Evolutionary conservation across 208 protist species (phyloP).

Genomic region (Trypanosoma boissoni): DNA sequence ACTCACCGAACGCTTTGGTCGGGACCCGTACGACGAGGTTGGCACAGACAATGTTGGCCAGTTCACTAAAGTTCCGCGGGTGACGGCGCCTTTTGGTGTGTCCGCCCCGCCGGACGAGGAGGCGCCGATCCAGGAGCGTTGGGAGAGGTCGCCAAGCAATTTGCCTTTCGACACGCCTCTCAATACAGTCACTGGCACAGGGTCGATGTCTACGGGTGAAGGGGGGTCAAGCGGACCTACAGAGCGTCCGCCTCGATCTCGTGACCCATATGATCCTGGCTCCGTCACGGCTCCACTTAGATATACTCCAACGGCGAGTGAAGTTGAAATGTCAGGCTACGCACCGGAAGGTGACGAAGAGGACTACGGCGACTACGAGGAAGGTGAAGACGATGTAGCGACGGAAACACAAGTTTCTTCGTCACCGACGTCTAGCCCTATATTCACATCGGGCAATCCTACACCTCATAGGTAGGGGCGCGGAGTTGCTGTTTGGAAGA

Average conservation of each 20-base stretch:
- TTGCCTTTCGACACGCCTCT: slow-evolving; percentile 12
- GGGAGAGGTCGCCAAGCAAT: too few species aligned
- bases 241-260: slow-evolving; percentile 16
- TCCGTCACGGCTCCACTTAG: slow-evolving; percentile 10
- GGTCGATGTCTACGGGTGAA: background rate
- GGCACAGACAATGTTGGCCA: slow-evolving; percentile 51
- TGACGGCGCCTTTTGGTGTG: slow-evolving; percentile 8
- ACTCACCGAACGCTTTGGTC: slow-evolving; percentile 24
- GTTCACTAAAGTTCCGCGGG: slow-evolving; percentile 19
- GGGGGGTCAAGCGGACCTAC: background rate
- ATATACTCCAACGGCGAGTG: background rate
- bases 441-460: slow-evolving; percentile 11
- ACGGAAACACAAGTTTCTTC: slow-evolving; percentile 20
- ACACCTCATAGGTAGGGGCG: background rate
- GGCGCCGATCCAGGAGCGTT: too few species aligned
- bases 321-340: too few species aligned
- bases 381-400: slow-evolving; percentile 12
- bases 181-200: slow-evolving; percentile 3
- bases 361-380: slow-evolving; percentile 44
- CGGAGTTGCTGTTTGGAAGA: background rate
- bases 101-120: slow-evolving; percentile 29
- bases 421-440: slow-evolving; percentile 10
- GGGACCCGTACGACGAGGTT: slow-evolving; percentile 37
- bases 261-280: slow-evolving; percentile 18
- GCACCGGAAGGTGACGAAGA: slow-evolving; percentile 35